phyloP scores from a whole-genome alignment of 2,329 filamentous ascomycete species.

The Thelonectria discophora region DNA sequence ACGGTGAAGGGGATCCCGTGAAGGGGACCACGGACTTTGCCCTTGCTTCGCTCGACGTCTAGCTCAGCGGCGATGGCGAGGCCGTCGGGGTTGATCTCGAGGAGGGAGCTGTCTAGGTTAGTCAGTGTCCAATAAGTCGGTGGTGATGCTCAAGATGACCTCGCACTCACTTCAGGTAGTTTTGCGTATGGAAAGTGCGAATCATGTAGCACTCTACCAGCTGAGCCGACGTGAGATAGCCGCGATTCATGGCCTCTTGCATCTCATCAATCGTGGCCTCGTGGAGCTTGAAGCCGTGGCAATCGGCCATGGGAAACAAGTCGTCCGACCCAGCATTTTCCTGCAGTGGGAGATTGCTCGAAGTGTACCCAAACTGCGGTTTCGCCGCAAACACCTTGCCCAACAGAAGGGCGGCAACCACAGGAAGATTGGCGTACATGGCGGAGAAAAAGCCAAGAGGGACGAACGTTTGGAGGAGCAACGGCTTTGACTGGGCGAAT shows the following conservation, averaged over 20 bases:
- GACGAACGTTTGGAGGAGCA: neutral
- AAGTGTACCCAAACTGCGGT: constrained; percentile 35
- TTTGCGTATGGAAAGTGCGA: constrained; percentile 68
- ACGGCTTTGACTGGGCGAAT: too few species aligned
- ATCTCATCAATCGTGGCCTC: constrained; percentile 76
- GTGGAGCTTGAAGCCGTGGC: constrained; percentile 68
- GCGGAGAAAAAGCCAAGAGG: constrained; percentile 1
- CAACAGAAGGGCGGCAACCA: constrained; percentile 35
- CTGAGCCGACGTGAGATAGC: constrained; percentile 65
- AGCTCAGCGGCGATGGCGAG: constrained; percentile 67
- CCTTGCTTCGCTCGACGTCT: constrained; percentile 67
- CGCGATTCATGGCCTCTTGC: constrained; percentile 64
- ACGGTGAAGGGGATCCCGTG: constrained; percentile 80
- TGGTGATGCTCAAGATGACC: too few species aligned
- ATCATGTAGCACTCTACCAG: constrained; percentile 70
- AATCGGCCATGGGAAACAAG: constrained; percentile 70
- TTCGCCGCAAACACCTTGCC: constrained; percentile 28
- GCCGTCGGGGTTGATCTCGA: constrained; percentile 75
- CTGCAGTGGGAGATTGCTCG: constrained; percentile 47
- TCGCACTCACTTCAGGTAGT: constrained; percentile 67
- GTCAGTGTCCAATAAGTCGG: neutral
- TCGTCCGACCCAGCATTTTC: constrained; percentile 48
- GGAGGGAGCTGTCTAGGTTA: constrained; percentile 56
- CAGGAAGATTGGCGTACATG: constrained; percentile 37
- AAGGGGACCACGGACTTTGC: constrained; percentile 68